Evolutionary conservation across 495 filamentous ascomycete species (phyloP).

Genomic region (Glutinoglossum americanum): DNA sequence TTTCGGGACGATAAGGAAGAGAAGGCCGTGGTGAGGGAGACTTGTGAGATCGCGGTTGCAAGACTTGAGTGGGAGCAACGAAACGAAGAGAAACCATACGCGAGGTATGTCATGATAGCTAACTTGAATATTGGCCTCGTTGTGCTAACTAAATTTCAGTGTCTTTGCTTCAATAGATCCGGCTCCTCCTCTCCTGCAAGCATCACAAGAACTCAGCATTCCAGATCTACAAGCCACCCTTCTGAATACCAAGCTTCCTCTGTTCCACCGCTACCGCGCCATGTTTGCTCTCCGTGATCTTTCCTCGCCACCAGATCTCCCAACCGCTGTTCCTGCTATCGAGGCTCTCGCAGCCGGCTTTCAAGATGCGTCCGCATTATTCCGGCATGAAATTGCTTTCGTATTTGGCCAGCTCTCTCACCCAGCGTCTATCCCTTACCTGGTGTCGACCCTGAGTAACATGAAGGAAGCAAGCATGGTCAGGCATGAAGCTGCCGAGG

Average conservation of each 20-base stretch:
- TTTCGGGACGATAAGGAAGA: constrained; percentile 52
- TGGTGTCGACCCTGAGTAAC: constrained; percentile 58
- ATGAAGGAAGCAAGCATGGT: constrained; percentile 81
- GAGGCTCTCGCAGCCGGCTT: constrained; percentile 73
- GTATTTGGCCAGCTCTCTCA: constrained; percentile 93
- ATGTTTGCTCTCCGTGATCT: constrained; percentile 96
- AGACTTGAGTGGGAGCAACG: constrained; percentile 85
- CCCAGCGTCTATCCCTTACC: constrained; percentile 81
- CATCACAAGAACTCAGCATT: constrained; percentile 34
- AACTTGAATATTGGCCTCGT: background rate
- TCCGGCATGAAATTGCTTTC: constrained; percentile 94
- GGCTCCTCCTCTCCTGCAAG: constrained; percentile 62
- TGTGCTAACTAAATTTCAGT: constrained; percentile 22
- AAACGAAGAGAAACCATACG: constrained; percentile 45
- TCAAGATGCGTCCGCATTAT: constrained; percentile 71
- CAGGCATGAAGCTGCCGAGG: constrained; percentile 90
- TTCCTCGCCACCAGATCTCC: constrained; percentile 72
- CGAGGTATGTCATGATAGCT: constrained; percentile 33
- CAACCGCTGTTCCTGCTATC: constrained; percentile 67
- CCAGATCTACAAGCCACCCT: constrained; percentile 52
- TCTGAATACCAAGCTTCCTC: constrained; percentile 51
- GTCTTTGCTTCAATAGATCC: constrained; percentile 92
- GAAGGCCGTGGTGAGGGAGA: constrained; percentile 67
- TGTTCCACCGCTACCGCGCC: constrained; percentile 87
- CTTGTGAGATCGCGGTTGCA: constrained; percentile 88